phyloP scores from a whole-genome alignment of 2,329 filamentous ascomycete species.

The Ophiostoma triangulosporum region DNA sequence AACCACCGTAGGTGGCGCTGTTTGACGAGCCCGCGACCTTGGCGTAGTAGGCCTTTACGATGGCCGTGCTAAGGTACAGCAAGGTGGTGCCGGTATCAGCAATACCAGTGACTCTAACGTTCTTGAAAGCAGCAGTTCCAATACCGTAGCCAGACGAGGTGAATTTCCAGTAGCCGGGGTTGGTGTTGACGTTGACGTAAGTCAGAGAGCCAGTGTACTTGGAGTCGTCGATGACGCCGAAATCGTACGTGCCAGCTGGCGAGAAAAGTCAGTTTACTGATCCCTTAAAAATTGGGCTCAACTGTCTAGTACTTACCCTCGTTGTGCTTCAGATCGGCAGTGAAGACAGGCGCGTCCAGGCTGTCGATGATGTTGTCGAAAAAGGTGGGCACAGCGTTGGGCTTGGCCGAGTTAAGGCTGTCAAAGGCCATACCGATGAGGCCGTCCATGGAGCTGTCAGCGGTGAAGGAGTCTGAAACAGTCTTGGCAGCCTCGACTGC shows the following conservation, averaged over 20 bases:
- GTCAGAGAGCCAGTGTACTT: conserved; percentile 40
- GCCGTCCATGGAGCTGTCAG: conserved; percentile 15
- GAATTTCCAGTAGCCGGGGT: conserved; percentile 43
- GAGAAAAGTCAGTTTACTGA: not conserved
- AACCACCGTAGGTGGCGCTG: conserved; percentile 21
- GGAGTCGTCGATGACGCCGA: conserved; percentile 39
- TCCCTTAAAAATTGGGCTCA: not conserved
- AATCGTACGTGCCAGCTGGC: conserved; percentile 30
- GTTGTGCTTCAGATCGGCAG: conserved; percentile 28
- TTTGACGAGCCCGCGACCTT: conserved; percentile 24
- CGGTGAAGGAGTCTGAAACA: conserved; percentile 18
- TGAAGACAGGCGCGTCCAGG: conserved; percentile 37
- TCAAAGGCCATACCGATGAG: conserved; percentile 20
- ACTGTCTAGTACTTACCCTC: not conserved
- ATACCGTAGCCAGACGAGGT: conserved; percentile 35
- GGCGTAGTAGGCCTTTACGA: conserved; percentile 28
- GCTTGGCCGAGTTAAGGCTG: conserved; percentile 20
- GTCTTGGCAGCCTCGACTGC: conserved; percentile 20
- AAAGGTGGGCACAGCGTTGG: conserved; percentile 17
- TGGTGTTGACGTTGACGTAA: conserved; percentile 35
- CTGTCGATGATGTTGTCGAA: conserved; percentile 23
- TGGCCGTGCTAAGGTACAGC: conserved; percentile 22
- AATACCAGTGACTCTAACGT: conserved; percentile 20
- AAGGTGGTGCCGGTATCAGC: conserved; percentile 31
- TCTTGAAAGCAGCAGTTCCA: conserved; percentile 31